phyloP scores from a whole-genome alignment of 306 rosid species.

The Prunus kanzakura region DNA sequence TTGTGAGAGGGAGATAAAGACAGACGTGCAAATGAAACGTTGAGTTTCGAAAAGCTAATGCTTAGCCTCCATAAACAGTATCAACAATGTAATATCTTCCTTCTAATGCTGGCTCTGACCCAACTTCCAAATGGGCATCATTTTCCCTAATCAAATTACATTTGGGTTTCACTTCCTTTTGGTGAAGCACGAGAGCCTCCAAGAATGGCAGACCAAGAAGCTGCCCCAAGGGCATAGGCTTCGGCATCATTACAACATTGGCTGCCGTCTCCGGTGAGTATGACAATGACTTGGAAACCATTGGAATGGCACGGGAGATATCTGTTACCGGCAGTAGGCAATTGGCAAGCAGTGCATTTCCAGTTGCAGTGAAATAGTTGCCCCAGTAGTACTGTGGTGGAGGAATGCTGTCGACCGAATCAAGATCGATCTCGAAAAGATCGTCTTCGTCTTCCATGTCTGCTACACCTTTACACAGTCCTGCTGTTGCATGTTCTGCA shows the following conservation, averaged over 20 bases:
- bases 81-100: background rate
- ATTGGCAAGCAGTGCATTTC: constrained; percentile 67
- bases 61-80: background rate
- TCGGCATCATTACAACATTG: constrained; percentile 22
- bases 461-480: constrained; percentile 9
- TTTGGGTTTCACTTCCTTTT: background rate
- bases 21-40: too few species aligned
- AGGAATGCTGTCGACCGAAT: constrained; percentile 39
- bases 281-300: constrained; percentile 13
- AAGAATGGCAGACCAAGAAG: constrained; percentile 49
- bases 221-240: constrained; percentile 41
- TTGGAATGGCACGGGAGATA: constrained; percentile 59
- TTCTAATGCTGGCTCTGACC: background rate
- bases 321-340: constrained; percentile 61
- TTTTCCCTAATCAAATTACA: background rate
- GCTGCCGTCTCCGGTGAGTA: constrained; percentile 8
- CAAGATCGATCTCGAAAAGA: constrained; percentile 62
- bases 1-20: too few species aligned
- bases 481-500: constrained; percentile 10
- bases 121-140: background rate
- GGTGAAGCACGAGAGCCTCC: constrained; percentile 25
- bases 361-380: constrained; percentile 27
- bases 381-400: constrained; percentile 37
- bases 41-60: background rate
- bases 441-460: constrained; percentile 61